Base-by-base conservation (phyloP, 192 early-diverging fungal species). In the Podila epicladia region DNA sequence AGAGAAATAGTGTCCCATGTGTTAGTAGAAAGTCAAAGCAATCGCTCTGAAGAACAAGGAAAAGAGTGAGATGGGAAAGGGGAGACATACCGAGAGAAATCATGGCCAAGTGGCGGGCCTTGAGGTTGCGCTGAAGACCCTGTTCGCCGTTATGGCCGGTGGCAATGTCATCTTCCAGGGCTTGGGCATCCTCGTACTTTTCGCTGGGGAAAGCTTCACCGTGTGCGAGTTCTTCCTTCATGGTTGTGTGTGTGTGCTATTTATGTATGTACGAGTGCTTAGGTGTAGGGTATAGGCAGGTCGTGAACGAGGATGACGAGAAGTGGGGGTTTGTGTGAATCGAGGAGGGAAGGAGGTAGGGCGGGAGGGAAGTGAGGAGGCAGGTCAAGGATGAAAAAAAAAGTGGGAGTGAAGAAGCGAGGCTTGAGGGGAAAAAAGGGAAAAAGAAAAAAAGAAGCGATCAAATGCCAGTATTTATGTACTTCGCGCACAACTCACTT, bases 31-130 rank as follows among this genome's bases (percentile, higher is more conserved):
- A 22, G 9, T n/a, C n/a, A 17, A 22, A 9, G 35, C 35, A 37
- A 55, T 55, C 7, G 22, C 31, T 61, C 26, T 31, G 59, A 2
- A 31, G 12, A 9, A 61, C 7, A n/a, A 1, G 9, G 58, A n/a
- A 59, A 13, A 11, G 29, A 17, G 59, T 1, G 59, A 12, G 13
- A 4, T 1, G 33, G 59, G 0, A 9, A 31, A 32, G 24, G 24
- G 20, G 31, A 0, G 13, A 20, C 59, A 32, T 61, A 61, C 59
- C 59, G 17, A 61, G 29, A 0, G 59, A 61, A 17, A 61, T 61
- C 59, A 61, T 61, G 26, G 59, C 26, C 59, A 61, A 61, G 59
- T 61, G 59, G 31, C 59, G 59, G 6, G 59, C 28, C 59, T 61
- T 61, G 17, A 61, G 59, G 59, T 61, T 61, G 15, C 59, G 59